These are phyloP conservation scores for Colletotrichum camelliae DNA, from an alignment of 2,329 filamentous ascomycete genomes.

Conservation along the genomic window DNA sequence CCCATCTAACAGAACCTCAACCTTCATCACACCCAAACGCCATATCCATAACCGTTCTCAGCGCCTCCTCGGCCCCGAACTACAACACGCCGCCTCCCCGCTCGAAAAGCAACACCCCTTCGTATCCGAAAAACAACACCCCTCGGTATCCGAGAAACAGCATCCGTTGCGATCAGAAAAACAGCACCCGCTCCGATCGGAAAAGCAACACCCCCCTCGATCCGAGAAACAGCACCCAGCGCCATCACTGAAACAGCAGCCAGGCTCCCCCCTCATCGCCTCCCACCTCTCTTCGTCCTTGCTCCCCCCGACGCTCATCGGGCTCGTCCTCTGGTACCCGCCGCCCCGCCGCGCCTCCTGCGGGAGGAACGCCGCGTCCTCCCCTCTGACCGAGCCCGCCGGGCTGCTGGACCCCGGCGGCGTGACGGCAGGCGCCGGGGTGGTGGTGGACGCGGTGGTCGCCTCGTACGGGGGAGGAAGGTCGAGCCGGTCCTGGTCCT, in stretches of 20 bases:
- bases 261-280: background rate
- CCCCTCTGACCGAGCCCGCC: background rate
- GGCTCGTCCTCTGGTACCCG: background rate
- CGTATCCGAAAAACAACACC: background rate
- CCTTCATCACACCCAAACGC: background rate
- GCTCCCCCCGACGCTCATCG: background rate
- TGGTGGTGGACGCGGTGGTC: background rate
- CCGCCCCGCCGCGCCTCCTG: background rate
- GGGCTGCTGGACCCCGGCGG: background rate
- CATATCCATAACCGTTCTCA: background rate
- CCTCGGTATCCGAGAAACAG: background rate
- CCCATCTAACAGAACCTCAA: too few relatives aligned
- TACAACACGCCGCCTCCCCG: background rate
- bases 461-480: constrained; percentile 8
- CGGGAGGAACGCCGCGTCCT: background rate
- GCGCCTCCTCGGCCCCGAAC: background rate
- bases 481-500: background rate
- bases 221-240: background rate
- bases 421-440: background rate
- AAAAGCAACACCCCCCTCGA: background rate
- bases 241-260: background rate
- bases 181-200: background rate
- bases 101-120: background rate
- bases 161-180: background rate
- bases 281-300: background rate